These are phyloP conservation scores for Xylaria curta DNA, from an alignment of 495 filamentous ascomycete species.

Conservation along the genomic window DNA sequence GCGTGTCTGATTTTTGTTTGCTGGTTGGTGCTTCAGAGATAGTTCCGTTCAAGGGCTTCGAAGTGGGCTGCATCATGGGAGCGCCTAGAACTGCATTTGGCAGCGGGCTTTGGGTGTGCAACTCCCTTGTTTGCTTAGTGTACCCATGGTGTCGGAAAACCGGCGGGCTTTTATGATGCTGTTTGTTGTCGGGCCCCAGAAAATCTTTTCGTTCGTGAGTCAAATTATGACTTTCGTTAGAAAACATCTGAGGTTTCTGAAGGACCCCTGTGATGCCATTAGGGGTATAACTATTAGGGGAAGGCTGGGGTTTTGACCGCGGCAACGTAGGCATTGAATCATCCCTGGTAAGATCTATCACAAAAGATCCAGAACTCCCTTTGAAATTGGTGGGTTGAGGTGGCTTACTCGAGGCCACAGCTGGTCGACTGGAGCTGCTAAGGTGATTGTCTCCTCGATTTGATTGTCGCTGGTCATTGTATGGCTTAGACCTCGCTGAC, in stretches of 20 bases:
- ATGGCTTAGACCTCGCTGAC: constrained; percentile 18
- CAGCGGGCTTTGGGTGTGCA: neutral
- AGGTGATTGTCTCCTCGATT: constrained; percentile 1
- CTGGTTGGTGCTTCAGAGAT: neutral
- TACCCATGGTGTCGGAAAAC: neutral
- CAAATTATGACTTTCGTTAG: neutral
- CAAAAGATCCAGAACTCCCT: neutral
- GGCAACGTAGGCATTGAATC: neutral
- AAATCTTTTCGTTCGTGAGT: neutral
- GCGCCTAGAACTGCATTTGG: neutral
- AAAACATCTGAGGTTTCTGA: neutral
- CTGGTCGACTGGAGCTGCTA: neutral
- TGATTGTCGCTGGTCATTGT: constrained; percentile 21
- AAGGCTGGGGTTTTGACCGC: neutral
- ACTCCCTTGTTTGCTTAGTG: constrained; percentile 9
- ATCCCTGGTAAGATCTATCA: constrained; percentile 35
- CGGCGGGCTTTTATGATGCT: neutral
- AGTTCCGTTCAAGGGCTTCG: neutral
- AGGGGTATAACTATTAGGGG: neutral
- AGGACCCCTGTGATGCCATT: constrained; percentile 12
- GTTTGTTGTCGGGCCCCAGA: neutral
- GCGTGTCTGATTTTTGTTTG: constrained; percentile 4
- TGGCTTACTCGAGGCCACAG: neutral
- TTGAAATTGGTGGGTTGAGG: constrained; percentile 6
- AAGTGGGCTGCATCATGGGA: neutral